Conservation (phyloP, 306 rosid genomes). For the Sophora flavescens region DNA sequence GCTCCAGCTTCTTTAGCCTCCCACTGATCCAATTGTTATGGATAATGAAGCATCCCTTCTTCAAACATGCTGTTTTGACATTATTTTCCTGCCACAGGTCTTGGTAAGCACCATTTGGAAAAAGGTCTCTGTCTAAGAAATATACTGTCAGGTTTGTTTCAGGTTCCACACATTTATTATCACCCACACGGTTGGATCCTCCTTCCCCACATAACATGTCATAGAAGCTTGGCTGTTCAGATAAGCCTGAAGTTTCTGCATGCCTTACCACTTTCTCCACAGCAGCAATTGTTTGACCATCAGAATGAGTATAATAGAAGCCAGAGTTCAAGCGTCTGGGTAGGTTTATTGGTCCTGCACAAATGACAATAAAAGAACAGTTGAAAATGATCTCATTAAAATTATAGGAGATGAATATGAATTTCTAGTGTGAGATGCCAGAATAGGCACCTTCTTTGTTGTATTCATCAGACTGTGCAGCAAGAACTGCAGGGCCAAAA, state of each 20-base stretch:
- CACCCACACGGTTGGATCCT: conserved; percentile 72
- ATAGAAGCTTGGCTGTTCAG: conserved; percentile 98
- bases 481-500: conserved; percentile 73
- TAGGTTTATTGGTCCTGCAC: conserved; percentile 79
- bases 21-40: conserved; percentile 95
- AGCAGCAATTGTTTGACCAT: conserved; percentile 76
- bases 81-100: conserved; percentile 71
- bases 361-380: conserved; percentile 1
- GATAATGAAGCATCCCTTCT: conserved; percentile 74
- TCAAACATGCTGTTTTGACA: conserved; percentile 62
- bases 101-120: conserved; percentile 91
- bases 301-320: conserved; percentile 86
- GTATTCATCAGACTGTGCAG: conserved; percentile 91
- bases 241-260: conserved; percentile 82
- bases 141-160: conserved; percentile 81
- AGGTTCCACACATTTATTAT: conserved; percentile 71
- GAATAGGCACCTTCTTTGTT: conserved; percentile 67
- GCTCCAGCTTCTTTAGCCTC: conserved; percentile 87
- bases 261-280: conserved; percentile 88
- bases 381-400: not conserved
- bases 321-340: conserved; percentile 99
- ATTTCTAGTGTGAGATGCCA: conserved; percentile 29
- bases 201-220: conserved; percentile 83
- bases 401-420: conserved; percentile 24
- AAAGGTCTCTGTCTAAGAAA: conserved; percentile 86